These are phyloP conservation scores for Neopestalotiopsis sp. DNA, from an alignment of 2,329 filamentous ascomycete genomes.

Conservation along the genomic window DNA sequence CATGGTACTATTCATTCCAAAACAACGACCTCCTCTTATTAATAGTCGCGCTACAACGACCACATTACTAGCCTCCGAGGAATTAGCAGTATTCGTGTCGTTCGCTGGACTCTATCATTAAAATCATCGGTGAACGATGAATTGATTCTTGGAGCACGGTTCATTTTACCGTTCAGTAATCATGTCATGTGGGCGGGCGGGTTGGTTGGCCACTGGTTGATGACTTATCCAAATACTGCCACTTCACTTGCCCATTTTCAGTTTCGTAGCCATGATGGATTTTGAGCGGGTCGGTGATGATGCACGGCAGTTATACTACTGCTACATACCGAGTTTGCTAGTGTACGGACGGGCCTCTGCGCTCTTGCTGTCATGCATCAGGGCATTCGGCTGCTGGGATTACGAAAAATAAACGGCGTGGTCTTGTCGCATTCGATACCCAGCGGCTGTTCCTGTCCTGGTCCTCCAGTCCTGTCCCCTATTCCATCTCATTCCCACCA, in stretches of 20 bases:
- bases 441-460: not conserved
- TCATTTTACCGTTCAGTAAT: slow-evolving; percentile 8
- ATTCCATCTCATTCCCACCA: not conserved
- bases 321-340: no score
- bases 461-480: not conserved
- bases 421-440: not conserved
- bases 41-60: not conserved
- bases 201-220: not conserved
- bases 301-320: not conserved
- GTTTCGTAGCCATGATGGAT: not conserved
- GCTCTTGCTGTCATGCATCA: not conserved
- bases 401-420: not conserved
- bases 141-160: not conserved
- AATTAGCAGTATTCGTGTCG: not conserved
- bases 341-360: not conserved
- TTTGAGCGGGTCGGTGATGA: not conserved
- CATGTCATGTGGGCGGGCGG: not conserved
- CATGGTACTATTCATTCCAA: slow-evolving; percentile 1
- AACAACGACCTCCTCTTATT: slow-evolving; percentile 1
- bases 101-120: not conserved
- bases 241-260: not conserved
- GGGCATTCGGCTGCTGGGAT: not conserved
- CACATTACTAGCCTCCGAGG: not conserved
- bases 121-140: not conserved
- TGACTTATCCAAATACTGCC: not conserved